Percentiles rank a stretch among this genome's conserved stretches.
Evolutionary conservation across 176 grass and related monocot genomes (phyloP).

Genomic region (Musa acuminata): DNA sequence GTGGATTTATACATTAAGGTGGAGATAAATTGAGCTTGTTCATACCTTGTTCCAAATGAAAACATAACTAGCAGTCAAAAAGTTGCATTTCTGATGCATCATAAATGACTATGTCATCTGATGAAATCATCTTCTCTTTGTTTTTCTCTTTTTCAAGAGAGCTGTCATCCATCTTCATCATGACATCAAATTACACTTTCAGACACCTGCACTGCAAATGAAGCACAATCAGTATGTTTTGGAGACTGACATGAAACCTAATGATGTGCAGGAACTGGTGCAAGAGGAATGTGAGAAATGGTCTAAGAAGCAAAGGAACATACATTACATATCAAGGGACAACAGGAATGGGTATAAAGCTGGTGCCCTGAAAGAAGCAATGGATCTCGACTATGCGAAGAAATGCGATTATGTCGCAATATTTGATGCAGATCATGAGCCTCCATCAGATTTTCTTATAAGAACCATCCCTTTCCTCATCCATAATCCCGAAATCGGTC

Average conservation of each 20-base stretch:
- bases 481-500: slow-evolving; percentile 64
- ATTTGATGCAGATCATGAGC: slow-evolving; percentile 92
- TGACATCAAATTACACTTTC: no score
- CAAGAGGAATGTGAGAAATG: slow-evolving; percentile 81
- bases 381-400: slow-evolving; percentile 63
- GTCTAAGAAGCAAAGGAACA: slow-evolving; percentile 59
- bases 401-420: slow-evolving; percentile 78
- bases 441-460: slow-evolving; percentile 77
- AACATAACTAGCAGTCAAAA: background rate
- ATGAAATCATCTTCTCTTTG: background rate
- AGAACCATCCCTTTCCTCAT: slow-evolving; percentile 77
- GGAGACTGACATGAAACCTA: background rate
- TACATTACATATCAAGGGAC: slow-evolving; percentile 76
- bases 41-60: background rate
- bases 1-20: no score
- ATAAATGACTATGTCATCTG: background rate
- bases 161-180: no score
- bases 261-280: slow-evolving; percentile 56
- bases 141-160: background rate
- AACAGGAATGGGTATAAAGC: slow-evolving; percentile 95
- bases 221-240: no score
- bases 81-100: background rate
- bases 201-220: no score
- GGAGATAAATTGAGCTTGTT: no score
- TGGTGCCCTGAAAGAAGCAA: slow-evolving; percentile 78